These are phyloP conservation scores for Candida ponderosae DNA, from an alignment of 805 yeast genomes.

Conservation along the genomic window DNA sequence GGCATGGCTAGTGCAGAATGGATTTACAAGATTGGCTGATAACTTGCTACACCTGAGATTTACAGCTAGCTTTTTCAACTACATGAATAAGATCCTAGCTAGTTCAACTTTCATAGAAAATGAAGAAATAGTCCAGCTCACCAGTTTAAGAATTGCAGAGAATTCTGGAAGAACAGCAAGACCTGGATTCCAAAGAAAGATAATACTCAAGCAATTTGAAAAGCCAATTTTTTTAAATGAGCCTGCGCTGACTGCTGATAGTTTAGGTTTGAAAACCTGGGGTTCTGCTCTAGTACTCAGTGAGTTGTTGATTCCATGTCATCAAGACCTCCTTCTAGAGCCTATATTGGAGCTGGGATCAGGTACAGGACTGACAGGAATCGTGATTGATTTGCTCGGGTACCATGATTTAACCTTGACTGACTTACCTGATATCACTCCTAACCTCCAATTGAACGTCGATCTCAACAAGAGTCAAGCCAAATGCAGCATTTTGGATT, in stretches of 20 bases:
- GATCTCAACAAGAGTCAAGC: slow-evolving; percentile 34
- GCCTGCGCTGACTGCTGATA: slow-evolving; percentile 83
- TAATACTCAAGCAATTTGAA: slow-evolving; percentile 35
- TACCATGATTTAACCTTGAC: slow-evolving; percentile 37
- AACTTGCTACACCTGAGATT: slow-evolving; percentile 23
- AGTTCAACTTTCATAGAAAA: slow-evolving; percentile 32
- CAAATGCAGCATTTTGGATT: slow-evolving; percentile 55
- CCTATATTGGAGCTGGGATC: slow-evolving; percentile 74
- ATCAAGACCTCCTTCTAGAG: slow-evolving; percentile 14
- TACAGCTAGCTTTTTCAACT: slow-evolving; percentile 33
- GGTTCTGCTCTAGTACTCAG: slow-evolving; percentile 79
- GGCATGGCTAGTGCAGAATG: slow-evolving; percentile 35
- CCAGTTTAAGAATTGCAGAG: slow-evolving; percentile 66
- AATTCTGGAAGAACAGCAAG: slow-evolving; percentile 80
- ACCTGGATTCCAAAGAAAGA: slow-evolving; percentile 59
- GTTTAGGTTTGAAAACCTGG: slow-evolving; percentile 92
- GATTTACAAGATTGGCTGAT: slow-evolving; percentile 25
- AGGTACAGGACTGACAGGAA: slow-evolving; percentile 91
- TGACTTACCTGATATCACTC: slow-evolving; percentile 71
- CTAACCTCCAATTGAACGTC: slow-evolving; percentile 57
- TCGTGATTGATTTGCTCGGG: slow-evolving; percentile 53
- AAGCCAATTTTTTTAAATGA: slow-evolving; percentile 43
- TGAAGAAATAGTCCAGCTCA: slow-evolving; percentile 39
- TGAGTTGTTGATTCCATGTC: slow-evolving; percentile 35
- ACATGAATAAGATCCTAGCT: slow-evolving; percentile 38